Conservation (phyloP, 2,329 filamentous ascomycete genomes). For the Ophiocordyceps robertsii region DNA sequence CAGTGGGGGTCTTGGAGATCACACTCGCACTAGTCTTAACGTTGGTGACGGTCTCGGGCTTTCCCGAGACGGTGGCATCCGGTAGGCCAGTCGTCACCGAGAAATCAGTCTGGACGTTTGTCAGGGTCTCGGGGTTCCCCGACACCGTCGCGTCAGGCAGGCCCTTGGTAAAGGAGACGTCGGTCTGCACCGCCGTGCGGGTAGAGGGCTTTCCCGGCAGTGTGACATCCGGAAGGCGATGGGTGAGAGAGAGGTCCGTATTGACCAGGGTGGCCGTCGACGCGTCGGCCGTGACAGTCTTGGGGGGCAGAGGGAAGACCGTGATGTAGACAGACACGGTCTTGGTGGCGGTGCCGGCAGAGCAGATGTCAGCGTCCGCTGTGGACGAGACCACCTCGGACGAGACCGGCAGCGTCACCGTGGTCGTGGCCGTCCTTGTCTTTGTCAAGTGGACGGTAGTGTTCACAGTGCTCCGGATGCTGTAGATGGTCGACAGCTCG, state of each 20-base stretch:
- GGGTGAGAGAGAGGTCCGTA: constrained; percentile 5
- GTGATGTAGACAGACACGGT: constrained; percentile 11
- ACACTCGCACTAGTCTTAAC: constrained; percentile 11
- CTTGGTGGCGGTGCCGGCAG: constrained; percentile 8
- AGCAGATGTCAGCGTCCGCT: constrained; percentile 4
- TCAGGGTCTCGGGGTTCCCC: constrained; percentile 16
- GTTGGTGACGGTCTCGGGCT: constrained; percentile 17
- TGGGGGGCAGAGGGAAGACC: constrained; percentile 8
- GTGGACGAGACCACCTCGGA: too few relatives aligned
- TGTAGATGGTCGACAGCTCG: constrained; percentile 19
- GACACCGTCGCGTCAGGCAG: constrained; percentile 14
- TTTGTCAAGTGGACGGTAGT: constrained; percentile 4
- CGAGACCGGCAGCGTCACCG: constrained; percentile 1
- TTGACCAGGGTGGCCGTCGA: constrained; percentile 1
- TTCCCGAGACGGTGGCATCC: constrained; percentile 18
- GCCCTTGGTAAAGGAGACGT: constrained; percentile 10
- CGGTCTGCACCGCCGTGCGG: constrained; percentile 9
- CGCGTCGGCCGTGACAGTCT: constrained; percentile 12
- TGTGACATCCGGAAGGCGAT: constrained; percentile 12
- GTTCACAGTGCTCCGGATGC: constrained; percentile 8
- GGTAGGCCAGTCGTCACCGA: constrained; percentile 15
- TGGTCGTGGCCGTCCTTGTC: constrained; percentile 10
- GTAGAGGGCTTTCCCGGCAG: constrained; percentile 13
- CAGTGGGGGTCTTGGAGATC: constrained; percentile 2
- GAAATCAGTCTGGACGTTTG: constrained; percentile 14